These are phyloP conservation scores for Betula pendula DNA, from an alignment of 306 rosid genomes.

Conservation along the genomic window DNA sequence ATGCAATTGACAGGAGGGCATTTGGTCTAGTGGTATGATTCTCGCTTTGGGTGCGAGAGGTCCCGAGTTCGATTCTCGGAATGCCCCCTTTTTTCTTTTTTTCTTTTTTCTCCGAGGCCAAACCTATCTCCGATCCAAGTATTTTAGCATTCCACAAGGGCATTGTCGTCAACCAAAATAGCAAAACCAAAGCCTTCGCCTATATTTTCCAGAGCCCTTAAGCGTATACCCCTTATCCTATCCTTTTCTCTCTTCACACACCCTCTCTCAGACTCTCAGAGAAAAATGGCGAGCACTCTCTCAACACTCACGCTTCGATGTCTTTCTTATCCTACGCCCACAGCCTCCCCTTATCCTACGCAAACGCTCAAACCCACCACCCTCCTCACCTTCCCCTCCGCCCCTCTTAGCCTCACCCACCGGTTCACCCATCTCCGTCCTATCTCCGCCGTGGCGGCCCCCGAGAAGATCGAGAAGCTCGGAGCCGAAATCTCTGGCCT, in stretches of 20 bases:
- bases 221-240: slow-evolving; percentile 37
- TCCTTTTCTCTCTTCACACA: slow-evolving; percentile 3
- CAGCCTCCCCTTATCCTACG: slow-evolving; percentile 34
- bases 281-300: slow-evolving; percentile 57
- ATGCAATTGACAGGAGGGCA: slow-evolving; percentile 26
- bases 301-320: slow-evolving; percentile 50
- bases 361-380: slow-evolving; percentile 40
- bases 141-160: slow-evolving; percentile 14
- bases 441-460: slow-evolving; percentile 59
- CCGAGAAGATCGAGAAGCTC: slow-evolving; percentile 63
- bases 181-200: background rate
- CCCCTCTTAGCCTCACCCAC: slow-evolving; percentile 33
- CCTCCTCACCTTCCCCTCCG: slow-evolving; percentile 42
- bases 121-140: background rate
- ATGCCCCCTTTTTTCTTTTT: slow-evolving; percentile 30
- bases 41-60: slow-evolving; percentile 79
- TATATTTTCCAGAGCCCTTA: background rate
- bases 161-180: background rate
- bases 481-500: slow-evolving; percentile 66
- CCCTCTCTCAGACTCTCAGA: background rate
- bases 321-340: slow-evolving; percentile 38
- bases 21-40: slow-evolving; percentile 77
- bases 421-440: slow-evolving; percentile 60
- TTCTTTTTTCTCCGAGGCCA: too few relatives aligned
- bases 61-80: slow-evolving; percentile 73